Evolutionary conservation across 108 stramenopile species (phyloP), one percentile per base, ranked within the genome.

Genomic region (Cyclotella kingstonii): DNA sequence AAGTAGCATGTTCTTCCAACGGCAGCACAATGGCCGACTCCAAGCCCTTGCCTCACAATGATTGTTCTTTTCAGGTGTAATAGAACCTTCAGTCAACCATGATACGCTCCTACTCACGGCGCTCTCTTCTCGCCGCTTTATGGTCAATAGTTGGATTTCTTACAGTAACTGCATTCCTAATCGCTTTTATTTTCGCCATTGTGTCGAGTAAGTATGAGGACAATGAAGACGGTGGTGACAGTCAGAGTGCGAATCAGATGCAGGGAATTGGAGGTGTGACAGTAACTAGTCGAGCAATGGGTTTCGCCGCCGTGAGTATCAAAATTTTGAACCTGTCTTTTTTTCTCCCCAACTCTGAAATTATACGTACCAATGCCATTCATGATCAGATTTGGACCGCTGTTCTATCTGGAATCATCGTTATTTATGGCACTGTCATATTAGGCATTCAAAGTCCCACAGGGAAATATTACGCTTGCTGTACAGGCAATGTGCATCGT

Each of bases 331-430:
- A 38, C 8, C 10, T 10, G 36, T 15, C 43, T 12, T 44, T 18
- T n/a, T 9, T 18, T 18, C 11, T 4, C 19, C 19, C 19, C 36
- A 38, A 8, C 36, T 44, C n/a, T 15, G 5, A 44, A 44, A 44
- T n/a, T 12, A 8, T 18, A n/a, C 5, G n/a, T n/a, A n/a, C n/a
- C n/a, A n/a, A n/a, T n/a, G n/a, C n/a, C n/a, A n/a, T n/a, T n/a
- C n/a, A n/a, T n/a, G n/a, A n/a, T n/a, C 47, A 62, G 60, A 44
- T 89, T 22, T 93, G 92, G 92, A 89, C 89, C 8, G 86, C 83
- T 7, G 84, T 86, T 0, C 55, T 93, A 25, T 78, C 89, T 7
- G 70, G 75, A 8, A 73, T 90, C n/a, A 47, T 93, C 29, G 73
- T 73, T 0, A 55, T 85, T 1, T 89, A 85, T 65, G 92, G 92